These are phyloP conservation scores for Xylaria sp. DNA, from an alignment of 2,329 filamentous ascomycete genomes.

Conservation along the genomic window DNA sequence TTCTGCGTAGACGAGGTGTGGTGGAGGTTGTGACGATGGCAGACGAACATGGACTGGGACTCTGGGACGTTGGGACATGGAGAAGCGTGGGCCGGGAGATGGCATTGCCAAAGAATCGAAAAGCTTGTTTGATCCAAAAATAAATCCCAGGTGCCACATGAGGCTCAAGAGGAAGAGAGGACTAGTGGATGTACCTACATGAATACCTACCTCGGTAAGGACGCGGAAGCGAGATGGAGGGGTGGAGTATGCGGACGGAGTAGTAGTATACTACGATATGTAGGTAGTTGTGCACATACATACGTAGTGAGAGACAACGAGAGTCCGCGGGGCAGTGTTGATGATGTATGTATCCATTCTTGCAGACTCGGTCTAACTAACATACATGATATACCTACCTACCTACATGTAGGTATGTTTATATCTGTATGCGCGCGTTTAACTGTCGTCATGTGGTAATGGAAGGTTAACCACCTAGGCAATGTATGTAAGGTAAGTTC, in stretches of 20 bases:
- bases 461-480: not conserved
- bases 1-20: slow-evolving; percentile 16
- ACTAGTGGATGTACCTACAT: slow-evolving; percentile 32
- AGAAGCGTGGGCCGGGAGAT: slow-evolving; percentile 21
- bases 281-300: not conserved
- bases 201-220: slow-evolving; percentile 14
- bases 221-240: slow-evolving; percentile 23
- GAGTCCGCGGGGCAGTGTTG: slow-evolving; percentile 24
- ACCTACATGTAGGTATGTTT: not conserved
- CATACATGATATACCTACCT: not conserved
- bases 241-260: too few species aligned
- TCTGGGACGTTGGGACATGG: slow-evolving; percentile 1
- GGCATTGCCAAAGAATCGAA: slow-evolving; percentile 24
- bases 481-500: not conserved
- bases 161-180: slow-evolving; percentile 34
- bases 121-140: slow-evolving; percentile 41
- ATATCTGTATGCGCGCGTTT: not conserved
- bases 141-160: slow-evolving; percentile 37
- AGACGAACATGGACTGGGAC: not conserved
- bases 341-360: not conserved
- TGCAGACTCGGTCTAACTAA: slow-evolving; percentile 6
- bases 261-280: too few species aligned
- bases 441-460: too few species aligned
- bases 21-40: slow-evolving; percentile 3
- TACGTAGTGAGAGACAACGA: not conserved